Percentiles rank a stretch among this genome's conserved stretches.
These are phyloP conservation scores for Mrakia frigida DNA, from an alignment of 768 basidiomycete species.

Conservation along the genomic window DNA sequence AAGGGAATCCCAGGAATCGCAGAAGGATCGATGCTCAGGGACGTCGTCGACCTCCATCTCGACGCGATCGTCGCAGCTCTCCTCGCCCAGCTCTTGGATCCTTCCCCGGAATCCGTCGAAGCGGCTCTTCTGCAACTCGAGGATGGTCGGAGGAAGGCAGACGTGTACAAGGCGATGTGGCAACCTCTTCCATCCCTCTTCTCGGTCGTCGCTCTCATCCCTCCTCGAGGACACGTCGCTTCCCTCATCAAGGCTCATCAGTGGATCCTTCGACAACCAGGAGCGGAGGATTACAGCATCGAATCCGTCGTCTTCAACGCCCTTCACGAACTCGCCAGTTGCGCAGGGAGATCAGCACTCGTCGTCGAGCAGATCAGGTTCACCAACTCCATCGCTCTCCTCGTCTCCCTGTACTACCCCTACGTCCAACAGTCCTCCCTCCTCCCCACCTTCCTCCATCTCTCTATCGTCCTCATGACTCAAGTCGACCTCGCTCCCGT, in stretches of 20 bases:
- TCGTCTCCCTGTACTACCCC: slow-evolving; percentile 59
- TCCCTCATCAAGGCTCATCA: slow-evolving; percentile 47
- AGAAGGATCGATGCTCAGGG: not conserved
- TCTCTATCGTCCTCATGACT: slow-evolving; percentile 59
- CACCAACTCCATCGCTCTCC: slow-evolving; percentile 65
- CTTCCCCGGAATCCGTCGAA: not conserved
- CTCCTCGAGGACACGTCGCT: slow-evolving; percentile 7
- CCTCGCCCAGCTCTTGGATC: slow-evolving; percentile 25
- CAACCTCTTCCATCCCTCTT: slow-evolving; percentile 9
- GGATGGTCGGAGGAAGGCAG: not conserved
- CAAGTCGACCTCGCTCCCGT: slow-evolving; percentile 63
- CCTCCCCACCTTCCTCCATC: slow-evolving; percentile 63
- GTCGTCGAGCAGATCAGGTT: slow-evolving; percentile 78
- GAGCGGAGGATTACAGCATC: not conserved
- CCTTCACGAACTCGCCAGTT: slow-evolving; percentile 64
- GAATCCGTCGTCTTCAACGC: slow-evolving; percentile 63
- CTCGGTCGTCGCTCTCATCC: slow-evolving; percentile 13
- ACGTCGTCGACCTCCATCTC: not conserved
- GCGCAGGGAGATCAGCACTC: slow-evolving; percentile 61
- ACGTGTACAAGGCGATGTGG: not conserved
- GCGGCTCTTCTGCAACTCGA: not conserved
- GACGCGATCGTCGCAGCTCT: slow-evolving; percentile 13
- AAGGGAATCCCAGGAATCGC: not conserved
- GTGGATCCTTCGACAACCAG: slow-evolving; percentile 51
- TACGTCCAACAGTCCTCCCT: slow-evolving; percentile 58